These are phyloP conservation scores for Tillandsia leiboldiana DNA, from an alignment of 176 grass and related monocot species.

Conservation along the genomic window DNA sequence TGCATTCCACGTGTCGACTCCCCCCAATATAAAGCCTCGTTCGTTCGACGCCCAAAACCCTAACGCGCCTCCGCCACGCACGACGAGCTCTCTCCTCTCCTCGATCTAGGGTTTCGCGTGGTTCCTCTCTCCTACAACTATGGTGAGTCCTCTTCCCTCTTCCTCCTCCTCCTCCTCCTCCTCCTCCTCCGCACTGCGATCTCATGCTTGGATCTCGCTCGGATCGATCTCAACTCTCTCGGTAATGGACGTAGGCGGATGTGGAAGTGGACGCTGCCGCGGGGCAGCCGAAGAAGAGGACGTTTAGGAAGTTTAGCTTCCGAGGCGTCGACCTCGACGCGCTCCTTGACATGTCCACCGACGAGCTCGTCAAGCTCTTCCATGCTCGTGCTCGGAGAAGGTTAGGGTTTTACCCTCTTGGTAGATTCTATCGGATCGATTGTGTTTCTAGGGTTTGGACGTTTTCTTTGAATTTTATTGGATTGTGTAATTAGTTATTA, in stretches of 20 bases:
- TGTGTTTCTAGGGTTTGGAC: not conserved
- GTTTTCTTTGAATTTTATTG: no score
- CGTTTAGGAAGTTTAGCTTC: constrained; percentile 95
- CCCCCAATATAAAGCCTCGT: no score
- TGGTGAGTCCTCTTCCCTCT: no score
- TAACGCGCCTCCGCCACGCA: no score
- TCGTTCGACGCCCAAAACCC: no score
- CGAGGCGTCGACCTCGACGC: constrained; percentile 86
- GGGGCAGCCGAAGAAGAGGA: constrained; percentile 81
- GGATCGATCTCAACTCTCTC: not conserved
- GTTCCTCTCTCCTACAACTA: no score
- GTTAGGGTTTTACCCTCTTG: constrained; percentile 2
- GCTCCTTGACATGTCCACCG: constrained; percentile 88
- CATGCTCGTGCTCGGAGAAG: constrained; percentile 72
- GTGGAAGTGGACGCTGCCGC: constrained; percentile 31
- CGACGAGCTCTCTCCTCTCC: no score
- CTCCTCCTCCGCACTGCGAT: not conserved
- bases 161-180: no score
- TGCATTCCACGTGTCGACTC: no score
- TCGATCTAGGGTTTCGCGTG: no score
- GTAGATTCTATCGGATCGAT: not conserved
- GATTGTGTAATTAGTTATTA: not conserved
- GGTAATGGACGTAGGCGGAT: constrained; percentile 33
- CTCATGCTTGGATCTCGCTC: not conserved
- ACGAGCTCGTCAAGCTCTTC: constrained; percentile 89